A percentile compares a stretch with the other conserved stretches of the same genome.
Evolutionary conservation across 345 rosid genomes (phyloP).

Genomic region (Lumnitzera racemosa): DNA sequence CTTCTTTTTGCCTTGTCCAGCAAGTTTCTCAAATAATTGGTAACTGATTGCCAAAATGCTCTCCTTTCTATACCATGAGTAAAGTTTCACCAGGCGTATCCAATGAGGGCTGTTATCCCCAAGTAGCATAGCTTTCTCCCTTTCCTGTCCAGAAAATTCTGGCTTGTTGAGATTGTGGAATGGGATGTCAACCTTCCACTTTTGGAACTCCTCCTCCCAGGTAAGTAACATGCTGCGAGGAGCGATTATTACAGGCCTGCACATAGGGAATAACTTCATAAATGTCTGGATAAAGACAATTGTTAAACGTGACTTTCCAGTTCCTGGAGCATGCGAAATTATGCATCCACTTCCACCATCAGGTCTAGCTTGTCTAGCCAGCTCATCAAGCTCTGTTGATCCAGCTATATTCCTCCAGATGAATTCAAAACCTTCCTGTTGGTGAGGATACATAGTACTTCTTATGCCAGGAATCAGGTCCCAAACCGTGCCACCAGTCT

Average conservation of each 20-base stretch:
- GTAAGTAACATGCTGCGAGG: slow-evolving; percentile 69
- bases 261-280: slow-evolving; percentile 32
- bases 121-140: slow-evolving; percentile 10
- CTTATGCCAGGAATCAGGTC: slow-evolving; percentile 49
- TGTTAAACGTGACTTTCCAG: slow-evolving; percentile 75
- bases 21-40: slow-evolving; percentile 48
- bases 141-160: slow-evolving; percentile 44
- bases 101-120: slow-evolving; percentile 4
- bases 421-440: slow-evolving; percentile 74
- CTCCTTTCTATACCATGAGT: slow-evolving; percentile 47
- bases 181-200: slow-evolving; percentile 49
- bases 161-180: slow-evolving; percentile 51
- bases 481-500: slow-evolving; percentile 51
- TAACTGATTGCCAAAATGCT: slow-evolving; percentile 64
- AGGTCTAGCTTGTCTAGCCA: slow-evolving; percentile 12
- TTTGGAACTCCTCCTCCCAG: slow-evolving; percentile 73
- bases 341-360: slow-evolving; percentile 52
- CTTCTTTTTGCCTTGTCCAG: slow-evolving; percentile 15
- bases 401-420: slow-evolving; percentile 74
- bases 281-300: slow-evolving; percentile 55
- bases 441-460: slow-evolving; percentile 53
- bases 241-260: slow-evolving; percentile 66
- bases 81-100: slow-evolving; percentile 46
- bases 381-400: slow-evolving; percentile 33
- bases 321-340: slow-evolving; percentile 83